These are phyloP conservation scores for Stereum hirsutum DNA, from an alignment of 1,284 basidiomycete genomes.

Conservation along the genomic window DNA sequence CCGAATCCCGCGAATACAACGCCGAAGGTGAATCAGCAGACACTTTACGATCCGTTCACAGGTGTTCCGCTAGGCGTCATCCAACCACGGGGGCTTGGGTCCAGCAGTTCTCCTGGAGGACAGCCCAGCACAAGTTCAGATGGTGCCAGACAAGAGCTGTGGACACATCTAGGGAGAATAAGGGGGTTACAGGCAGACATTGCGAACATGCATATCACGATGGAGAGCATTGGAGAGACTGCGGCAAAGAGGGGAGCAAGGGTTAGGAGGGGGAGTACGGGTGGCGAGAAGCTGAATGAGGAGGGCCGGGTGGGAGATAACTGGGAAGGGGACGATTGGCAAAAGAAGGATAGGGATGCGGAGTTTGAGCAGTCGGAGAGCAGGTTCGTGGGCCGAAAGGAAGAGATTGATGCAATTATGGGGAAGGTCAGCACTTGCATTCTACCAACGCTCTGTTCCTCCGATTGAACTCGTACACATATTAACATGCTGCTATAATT, in stretches of 20 bases:
- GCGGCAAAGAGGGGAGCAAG: conserved; percentile 12
- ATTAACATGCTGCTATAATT: conserved; percentile 1
- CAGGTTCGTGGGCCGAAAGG: conserved; percentile 58
- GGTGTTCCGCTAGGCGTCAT: conserved; percentile 32
- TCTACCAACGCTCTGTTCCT: no score
- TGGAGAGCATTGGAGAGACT: conserved; percentile 50
- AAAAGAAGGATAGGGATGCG: conserved; percentile 36
- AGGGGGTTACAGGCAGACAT: conserved; percentile 62
- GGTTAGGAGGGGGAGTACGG: conserved; percentile 10
- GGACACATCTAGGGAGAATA: conserved; percentile 56
- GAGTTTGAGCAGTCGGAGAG: conserved; percentile 58
- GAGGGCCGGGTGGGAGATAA: conserved; percentile 12
- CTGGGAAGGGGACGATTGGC: conserved; percentile 21
- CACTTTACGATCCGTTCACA: conserved; percentile 41
- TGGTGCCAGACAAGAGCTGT: conserved; percentile 39
- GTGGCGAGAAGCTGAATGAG: conserved; percentile 6
- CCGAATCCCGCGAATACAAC: conserved; percentile 11
- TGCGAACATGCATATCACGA: conserved; percentile 58
- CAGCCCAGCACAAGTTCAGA: conserved; percentile 7
- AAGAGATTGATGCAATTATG: conserved; percentile 63
- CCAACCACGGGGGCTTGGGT: conserved; percentile 14
- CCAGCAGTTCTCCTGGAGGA: not conserved
- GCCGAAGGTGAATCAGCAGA: conserved; percentile 18
- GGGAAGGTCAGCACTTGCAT: conserved; percentile 37
- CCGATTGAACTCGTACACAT: not conserved